These are phyloP conservation scores for Apium graveolens DNA, from an alignment of 129 eudicot genomes.

Conservation along the genomic window DNA sequence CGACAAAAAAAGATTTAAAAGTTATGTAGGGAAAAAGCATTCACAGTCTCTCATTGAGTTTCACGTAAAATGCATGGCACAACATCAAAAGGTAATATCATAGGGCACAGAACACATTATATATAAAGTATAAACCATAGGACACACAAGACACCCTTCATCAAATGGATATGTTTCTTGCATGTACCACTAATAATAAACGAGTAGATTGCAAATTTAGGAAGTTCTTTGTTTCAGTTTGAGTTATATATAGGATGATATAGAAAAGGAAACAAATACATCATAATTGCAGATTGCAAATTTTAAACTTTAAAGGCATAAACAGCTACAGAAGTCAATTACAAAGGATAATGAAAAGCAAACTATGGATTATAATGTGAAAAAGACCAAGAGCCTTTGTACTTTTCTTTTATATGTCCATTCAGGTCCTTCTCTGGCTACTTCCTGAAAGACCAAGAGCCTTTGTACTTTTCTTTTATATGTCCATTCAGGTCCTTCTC, in stretches of 20 bases:
- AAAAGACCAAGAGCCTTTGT: slow-evolving; percentile 10
- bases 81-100: neutral
- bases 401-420: neutral
- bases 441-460: slow-evolving; percentile 22
- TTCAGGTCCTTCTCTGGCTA: slow-evolving; percentile 20
- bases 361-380: slow-evolving; percentile 7
- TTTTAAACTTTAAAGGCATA: slow-evolving; percentile 7
- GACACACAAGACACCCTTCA: neutral
- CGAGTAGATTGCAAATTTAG: neutral
- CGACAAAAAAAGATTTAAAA: neutral
- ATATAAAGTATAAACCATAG: neutral
- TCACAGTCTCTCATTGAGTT: neutral
- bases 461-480: slow-evolving; percentile 5
- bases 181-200: neutral
- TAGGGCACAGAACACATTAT: neutral
- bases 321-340: slow-evolving; percentile 9
- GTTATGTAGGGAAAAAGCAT: neutral
- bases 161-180: neutral
- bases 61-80: neutral
- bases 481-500: slow-evolving; percentile 12
- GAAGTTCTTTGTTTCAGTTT: neutral
- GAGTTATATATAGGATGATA: neutral
- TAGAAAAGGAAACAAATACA: neutral
- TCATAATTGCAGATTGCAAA: slow-evolving; percentile 10
- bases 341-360: slow-evolving; percentile 11